Conservation (phyloP, 257 asterid species). For the Fraxinus excelsior region DNA sequence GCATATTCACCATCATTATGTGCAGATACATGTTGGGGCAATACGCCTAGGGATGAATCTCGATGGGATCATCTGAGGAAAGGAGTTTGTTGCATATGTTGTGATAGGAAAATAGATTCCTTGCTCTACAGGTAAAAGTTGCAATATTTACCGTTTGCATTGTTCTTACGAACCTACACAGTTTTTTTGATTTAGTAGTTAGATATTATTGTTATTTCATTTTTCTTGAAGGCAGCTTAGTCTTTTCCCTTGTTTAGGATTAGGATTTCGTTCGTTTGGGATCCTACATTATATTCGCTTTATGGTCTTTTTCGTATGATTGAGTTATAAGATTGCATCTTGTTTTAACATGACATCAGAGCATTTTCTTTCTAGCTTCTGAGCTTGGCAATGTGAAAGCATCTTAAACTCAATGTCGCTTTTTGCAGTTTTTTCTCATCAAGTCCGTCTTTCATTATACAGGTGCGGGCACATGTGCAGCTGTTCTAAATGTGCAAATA, state of each 20-base stretch:
- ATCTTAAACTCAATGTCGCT: background rate
- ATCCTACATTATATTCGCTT: background rate
- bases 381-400: background rate
- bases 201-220: background rate
- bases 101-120: conserved; percentile 60
- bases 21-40: conserved; percentile 42
- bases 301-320: background rate
- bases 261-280: background rate
- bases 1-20: background rate
- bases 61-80: conserved; percentile 72
- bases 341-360: background rate
- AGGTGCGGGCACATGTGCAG: conserved; percentile 95
- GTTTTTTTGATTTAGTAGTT: background rate
- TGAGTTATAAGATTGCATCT: background rate
- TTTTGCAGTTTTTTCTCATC: background rate
- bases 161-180: background rate
- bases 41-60: conserved; percentile 40
- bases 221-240: background rate
- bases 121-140: conserved; percentile 70
- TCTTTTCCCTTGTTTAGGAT: background rate
- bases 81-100: conserved; percentile 85
- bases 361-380: background rate
- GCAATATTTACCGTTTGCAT: background rate
- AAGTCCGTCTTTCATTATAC: conserved; percentile 11
- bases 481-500: conserved; percentile 66